Base-by-base conservation (phyloP, 306 rosid species). In the Vigna nakashimae region DNA sequence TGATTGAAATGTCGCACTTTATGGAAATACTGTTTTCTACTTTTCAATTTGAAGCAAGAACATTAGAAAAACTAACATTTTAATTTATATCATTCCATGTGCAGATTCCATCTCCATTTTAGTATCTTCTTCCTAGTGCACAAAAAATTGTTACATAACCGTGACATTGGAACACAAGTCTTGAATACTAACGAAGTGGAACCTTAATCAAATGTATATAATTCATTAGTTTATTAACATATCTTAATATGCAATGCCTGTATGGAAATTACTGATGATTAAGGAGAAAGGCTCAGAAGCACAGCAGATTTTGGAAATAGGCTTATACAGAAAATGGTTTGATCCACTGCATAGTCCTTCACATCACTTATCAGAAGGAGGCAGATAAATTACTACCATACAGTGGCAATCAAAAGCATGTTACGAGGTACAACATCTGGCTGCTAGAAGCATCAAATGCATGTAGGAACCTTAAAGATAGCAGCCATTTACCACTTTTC, bases 401-500 rank as follows among this genome's bases (percentile, higher is more conserved):
- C 81, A 75, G 83, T 65, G 20, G 24, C 64, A 80, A 80, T 80
- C 77, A 81, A 83, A 78, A 76, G 52, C 76, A 77, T 81, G 82
- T 87, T 85, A 83, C 28, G 38, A 38, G 69, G 77, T 79, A 80
- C 90, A 73, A 76, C 82, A 65, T 50, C 38, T 18, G 87, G 92
- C 89, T 83, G 86, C 77, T 66, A 75, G 36, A 68, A 80, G 77
- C 71, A 79, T 50, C 78, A 53, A 65, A 71, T 82, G 71, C 84
- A 68, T 56, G 40, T 72, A 72, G 75, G 66, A 81, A 55, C 76
- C 76, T 15, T 36, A 51, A 81, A 81, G 51, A 58, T 55, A 80
- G 77, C 88, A 86, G 84, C 90, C 91, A 83, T 84, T 82, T 78
- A 73, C 80, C 75, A 42, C 82, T 58, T 84, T 72, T 40, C 76